Conservation (phyloP, 1,284 basidiomycete species). For the Ganoderma boninense region DNA sequence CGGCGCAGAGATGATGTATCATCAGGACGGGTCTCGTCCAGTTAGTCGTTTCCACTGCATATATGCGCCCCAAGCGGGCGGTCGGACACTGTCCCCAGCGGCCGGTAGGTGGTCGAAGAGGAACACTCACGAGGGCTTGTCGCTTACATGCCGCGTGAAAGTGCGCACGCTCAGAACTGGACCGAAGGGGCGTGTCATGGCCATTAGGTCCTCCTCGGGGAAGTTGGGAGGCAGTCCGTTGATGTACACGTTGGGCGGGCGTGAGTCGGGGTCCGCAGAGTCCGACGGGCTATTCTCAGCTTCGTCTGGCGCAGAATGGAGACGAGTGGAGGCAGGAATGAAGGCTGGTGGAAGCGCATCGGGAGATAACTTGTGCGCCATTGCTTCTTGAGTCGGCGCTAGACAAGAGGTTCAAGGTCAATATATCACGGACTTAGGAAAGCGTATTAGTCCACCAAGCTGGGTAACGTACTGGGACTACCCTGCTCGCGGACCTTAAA, state of each 20-base stretch:
- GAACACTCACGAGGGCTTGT: conserved; percentile 46
- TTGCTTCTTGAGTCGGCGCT: conserved; percentile 27
- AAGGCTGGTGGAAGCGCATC: conserved; percentile 26
- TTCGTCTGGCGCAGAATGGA: neutral
- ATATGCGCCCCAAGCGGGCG: neutral
- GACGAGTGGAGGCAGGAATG: conserved; percentile 21
- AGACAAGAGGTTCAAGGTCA: neutral
- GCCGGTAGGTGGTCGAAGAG: neutral
- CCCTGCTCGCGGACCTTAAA: conserved; percentile 13
- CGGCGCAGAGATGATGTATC: neutral
- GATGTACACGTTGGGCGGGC: conserved; percentile 58
- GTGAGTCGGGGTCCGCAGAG: conserved; percentile 20
- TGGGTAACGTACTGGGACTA: conserved; percentile 25
- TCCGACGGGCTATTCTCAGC: conserved; percentile 18
- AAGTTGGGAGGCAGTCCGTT: conserved; percentile 58
- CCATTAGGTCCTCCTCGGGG: conserved; percentile 53
- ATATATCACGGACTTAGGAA: no score
- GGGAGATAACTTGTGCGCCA: conserved; percentile 4
- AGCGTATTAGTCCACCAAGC: neutral
- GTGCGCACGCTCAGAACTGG: conserved; percentile 51
- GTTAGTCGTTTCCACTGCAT: neutral
- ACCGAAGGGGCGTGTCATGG: conserved; percentile 50
- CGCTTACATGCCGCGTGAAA: conserved; percentile 53
- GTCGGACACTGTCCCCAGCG: neutral
- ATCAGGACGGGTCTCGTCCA: neutral